These are phyloP conservation scores for Fraxinus baroniana DNA, from an alignment of 305 asterid species.

Conservation along the genomic window DNA sequence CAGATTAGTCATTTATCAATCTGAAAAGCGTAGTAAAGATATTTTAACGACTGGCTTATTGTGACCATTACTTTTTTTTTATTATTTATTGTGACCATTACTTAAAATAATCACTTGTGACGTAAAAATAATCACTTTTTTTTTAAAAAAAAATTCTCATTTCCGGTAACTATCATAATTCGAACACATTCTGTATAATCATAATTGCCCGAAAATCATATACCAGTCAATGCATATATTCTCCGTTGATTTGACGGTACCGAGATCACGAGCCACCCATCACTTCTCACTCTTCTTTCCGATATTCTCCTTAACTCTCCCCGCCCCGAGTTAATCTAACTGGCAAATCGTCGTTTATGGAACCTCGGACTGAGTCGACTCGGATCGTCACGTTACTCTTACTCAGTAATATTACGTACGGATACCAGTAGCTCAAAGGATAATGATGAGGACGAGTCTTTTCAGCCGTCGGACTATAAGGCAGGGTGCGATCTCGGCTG, in stretches of 20 bases:
- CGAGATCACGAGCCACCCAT: not conserved
- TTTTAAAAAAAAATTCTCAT: no score
- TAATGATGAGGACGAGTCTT: constrained; percentile 48
- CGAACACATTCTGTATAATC: no score
- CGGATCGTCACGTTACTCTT: constrained; percentile 30
- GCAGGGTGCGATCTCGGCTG: constrained; percentile 59
- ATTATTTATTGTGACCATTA: no score
- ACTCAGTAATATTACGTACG: constrained; percentile 12
- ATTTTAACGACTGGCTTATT: no score
- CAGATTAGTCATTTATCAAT: no score
- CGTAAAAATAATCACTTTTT: no score
- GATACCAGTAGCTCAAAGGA: constrained; percentile 2
- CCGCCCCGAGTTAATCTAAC: not conserved
- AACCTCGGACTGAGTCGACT: constrained; percentile 24
- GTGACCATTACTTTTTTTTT: no score
- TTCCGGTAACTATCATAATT: no score
- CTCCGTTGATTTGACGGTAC: not conserved
- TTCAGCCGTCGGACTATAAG: constrained; percentile 67
- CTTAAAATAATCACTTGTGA: no score
- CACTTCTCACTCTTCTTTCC: not conserved
- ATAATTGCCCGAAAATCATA: not conserved
- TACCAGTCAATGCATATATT: constrained; percentile 8
- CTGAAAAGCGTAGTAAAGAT: no score
- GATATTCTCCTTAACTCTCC: not conserved
- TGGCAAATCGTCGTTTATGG: constrained; percentile 1